These are phyloP conservation scores for Nicotiana sylvestris DNA, from an alignment of 257 asterid genomes.

Conservation along the genomic window DNA sequence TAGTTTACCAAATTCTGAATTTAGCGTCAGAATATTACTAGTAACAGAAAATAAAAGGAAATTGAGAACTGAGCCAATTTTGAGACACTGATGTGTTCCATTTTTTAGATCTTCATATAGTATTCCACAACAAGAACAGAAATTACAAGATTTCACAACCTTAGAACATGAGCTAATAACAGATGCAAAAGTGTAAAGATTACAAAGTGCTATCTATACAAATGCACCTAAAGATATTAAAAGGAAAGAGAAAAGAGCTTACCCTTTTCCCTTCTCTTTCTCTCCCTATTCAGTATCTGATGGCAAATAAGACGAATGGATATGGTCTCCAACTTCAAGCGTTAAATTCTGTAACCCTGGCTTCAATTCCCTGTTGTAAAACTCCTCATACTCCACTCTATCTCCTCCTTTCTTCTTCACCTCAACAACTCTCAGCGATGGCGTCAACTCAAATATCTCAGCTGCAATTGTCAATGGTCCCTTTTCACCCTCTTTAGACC, in stretches of 20 bases:
- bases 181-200: background rate
- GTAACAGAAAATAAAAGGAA: constrained; percentile 8
- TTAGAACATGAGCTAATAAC: constrained; percentile 21
- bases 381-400: constrained; percentile 64
- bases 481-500: constrained; percentile 73
- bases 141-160: constrained; percentile 19
- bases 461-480: constrained; percentile 93
- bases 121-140: constrained; percentile 21
- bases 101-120: constrained; percentile 20
- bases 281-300: constrained; percentile 49
- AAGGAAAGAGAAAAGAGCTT: constrained; percentile 16
- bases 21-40: background rate
- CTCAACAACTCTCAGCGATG: constrained; percentile 81
- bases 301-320: constrained; percentile 38
- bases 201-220: constrained; percentile 11
- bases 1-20: background rate
- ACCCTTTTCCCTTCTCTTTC: constrained; percentile 28
- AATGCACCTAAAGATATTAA: constrained; percentile 10
- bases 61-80: constrained; percentile 1
- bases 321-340: constrained; percentile 25
- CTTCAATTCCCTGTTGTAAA: constrained; percentile 60
- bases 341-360: constrained; percentile 65
- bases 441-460: constrained; percentile 88
- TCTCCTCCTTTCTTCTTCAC: constrained; percentile 89
- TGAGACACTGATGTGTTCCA: constrained; percentile 20